Conservation (phyloP, 2,329 filamentous ascomycete species). For the Pezicula neosporulosa region DNA sequence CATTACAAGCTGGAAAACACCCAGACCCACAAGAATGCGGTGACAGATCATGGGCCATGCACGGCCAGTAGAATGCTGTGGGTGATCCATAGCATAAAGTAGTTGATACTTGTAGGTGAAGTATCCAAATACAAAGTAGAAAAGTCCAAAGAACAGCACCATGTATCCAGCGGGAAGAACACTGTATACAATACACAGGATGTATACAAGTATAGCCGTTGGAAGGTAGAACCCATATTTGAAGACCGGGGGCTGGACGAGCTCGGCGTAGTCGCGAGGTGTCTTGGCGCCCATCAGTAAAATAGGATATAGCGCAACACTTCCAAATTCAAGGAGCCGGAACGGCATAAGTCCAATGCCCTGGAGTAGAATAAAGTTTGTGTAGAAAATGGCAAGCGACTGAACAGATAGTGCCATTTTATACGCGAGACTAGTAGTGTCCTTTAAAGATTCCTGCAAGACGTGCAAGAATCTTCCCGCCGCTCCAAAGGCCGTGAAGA, state of each 20-base stretch:
- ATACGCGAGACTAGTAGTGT: conserved; percentile 74
- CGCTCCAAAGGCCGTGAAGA: conserved; percentile 86
- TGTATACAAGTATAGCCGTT: conserved; percentile 87
- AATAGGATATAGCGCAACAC: conserved; percentile 79
- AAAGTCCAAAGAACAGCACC: conserved; percentile 75
- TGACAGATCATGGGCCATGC: conserved; percentile 98
- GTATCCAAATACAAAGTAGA: conserved; percentile 81
- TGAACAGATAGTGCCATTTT: conserved; percentile 75
- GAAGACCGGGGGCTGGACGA: conserved; percentile 80
- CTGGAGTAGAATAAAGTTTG: conserved; percentile 91
- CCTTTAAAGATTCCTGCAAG: conserved; percentile 70
- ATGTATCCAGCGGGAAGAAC: conserved; percentile 76
- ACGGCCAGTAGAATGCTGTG: conserved; percentile 86
- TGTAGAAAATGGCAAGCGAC: conserved; percentile 77
- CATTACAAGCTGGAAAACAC: conserved; percentile 90
- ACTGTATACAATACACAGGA: conserved; percentile 94
- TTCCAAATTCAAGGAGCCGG: conserved; percentile 84
- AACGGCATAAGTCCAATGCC: conserved; percentile 92
- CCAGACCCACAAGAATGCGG: conserved; percentile 78
- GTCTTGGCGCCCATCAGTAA: conserved; percentile 76
- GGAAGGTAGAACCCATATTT: conserved; percentile 96
- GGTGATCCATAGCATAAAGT: conserved; percentile 96
- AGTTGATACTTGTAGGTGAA: conserved; percentile 97
- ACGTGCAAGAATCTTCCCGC: conserved; percentile 70
- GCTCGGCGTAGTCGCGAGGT: conserved; percentile 81